These are phyloP conservation scores for Rhynchospora breviuscula DNA, from an alignment of 176 grass and related monocot genomes.

Conservation along the genomic window DNA sequence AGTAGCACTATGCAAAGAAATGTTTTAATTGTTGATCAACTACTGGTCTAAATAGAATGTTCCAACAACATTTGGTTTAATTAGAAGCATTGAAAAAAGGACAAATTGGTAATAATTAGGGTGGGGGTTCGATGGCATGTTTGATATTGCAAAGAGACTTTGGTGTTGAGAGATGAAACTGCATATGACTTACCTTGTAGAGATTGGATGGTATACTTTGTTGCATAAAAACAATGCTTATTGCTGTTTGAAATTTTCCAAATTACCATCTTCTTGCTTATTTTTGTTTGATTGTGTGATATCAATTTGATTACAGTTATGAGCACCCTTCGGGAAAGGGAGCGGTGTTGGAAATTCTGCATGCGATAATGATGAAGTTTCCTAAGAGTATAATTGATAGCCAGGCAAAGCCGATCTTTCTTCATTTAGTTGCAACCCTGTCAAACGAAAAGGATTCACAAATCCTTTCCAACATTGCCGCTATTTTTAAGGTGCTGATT, in stretches of 20 bases:
- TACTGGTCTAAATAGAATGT: neutral
- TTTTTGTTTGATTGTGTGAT: constrained; percentile 15
- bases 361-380: constrained; percentile 84
- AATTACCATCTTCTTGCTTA: neutral
- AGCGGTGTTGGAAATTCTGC: constrained; percentile 88
- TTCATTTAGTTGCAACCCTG: constrained; percentile 71
- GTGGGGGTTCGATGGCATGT: neutral
- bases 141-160: neutral
- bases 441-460: constrained; percentile 68
- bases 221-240: neutral
- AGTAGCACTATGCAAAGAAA: neutral
- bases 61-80: neutral
- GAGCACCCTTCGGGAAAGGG: constrained; percentile 85
- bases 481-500: constrained; percentile 55
- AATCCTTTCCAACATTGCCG: constrained; percentile 58
- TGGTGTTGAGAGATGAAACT: neutral
- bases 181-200: neutral
- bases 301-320: constrained; percentile 49
- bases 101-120: constrained; percentile 1
- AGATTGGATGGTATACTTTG: neutral
- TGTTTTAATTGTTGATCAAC: neutral
- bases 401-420: constrained; percentile 77
- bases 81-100: neutral
- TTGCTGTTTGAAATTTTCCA: neutral
- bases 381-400: constrained; percentile 78